These are phyloP conservation scores for Hymenoscyphus occultus DNA, from an alignment of 2,329 filamentous ascomycete species.

Conservation along the genomic window DNA sequence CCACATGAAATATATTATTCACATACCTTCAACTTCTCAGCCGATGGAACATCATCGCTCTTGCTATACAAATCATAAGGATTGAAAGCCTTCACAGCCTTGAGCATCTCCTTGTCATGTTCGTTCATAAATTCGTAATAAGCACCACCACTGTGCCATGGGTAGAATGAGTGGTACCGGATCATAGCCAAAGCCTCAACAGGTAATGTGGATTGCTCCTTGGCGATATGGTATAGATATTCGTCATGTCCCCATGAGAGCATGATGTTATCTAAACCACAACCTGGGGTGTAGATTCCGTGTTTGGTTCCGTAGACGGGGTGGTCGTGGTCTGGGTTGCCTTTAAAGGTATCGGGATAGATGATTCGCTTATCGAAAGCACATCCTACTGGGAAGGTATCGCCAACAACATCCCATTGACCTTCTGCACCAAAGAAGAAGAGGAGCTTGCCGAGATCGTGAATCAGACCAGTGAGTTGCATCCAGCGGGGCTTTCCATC, in stretches of 20 bases:
- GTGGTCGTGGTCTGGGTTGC: conserved; percentile 72
- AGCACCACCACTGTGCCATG: conserved; percentile 80
- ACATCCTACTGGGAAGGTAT: conserved; percentile 78
- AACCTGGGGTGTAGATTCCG: conserved; percentile 77
- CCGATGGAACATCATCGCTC: conserved; percentile 74
- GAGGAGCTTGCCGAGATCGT: conserved; percentile 77
- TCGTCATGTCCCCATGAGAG: conserved; percentile 88
- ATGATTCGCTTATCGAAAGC: conserved; percentile 74
- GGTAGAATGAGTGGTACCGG: conserved; percentile 87
- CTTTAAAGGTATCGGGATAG: conserved; percentile 72
- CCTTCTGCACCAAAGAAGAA: conserved; percentile 80
- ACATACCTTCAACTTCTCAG: conserved; percentile 70
- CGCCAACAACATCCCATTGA: conserved; percentile 91
- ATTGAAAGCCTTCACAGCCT: conserved; percentile 82
- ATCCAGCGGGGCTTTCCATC: conserved; percentile 83
- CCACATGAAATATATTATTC: not conserved
- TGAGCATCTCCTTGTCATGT: conserved; percentile 75
- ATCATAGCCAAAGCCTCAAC: conserved; percentile 88
- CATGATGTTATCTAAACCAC: conserved; percentile 85
- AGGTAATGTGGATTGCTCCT: conserved; percentile 76
- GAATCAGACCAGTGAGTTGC: conserved; percentile 73
- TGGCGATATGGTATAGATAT: conserved; percentile 82
- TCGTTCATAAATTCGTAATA: conserved; percentile 82
- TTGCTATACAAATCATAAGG: conserved; percentile 92
- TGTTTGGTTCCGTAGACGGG: conserved; percentile 70